Evolutionary conservation across 2,329 filamentous ascomycete genomes (phyloP), one percentile per base, ranked within the genome.

Genomic region (Fusarium caatingaense): DNA sequence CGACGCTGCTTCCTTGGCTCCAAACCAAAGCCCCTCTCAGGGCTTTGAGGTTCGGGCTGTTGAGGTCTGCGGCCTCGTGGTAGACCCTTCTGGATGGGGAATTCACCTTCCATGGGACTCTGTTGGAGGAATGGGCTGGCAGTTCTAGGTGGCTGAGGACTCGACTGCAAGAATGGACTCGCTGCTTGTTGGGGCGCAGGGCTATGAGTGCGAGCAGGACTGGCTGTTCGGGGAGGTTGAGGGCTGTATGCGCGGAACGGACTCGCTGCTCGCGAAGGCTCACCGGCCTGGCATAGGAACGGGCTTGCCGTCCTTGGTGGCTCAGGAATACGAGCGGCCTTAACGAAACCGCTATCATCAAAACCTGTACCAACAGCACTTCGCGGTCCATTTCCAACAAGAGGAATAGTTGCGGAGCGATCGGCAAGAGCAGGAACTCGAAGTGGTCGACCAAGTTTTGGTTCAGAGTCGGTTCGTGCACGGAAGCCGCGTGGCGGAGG

Each of bases 11-110:
- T 72, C 18, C 73, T 68, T 10, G 73, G 71, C 10, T 67, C 69
- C 8, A 73, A 50, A 13, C 73, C 73, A 44, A 60, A 71, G 1
- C 51, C 23, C 1, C 25, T 56, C 8, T 56, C 58, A 5, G 66
- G 56, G 1, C 56, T 62, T 2, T 37, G 47, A 1, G 51, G 60
- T 30, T 71, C 69, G 3, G 66, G 8, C 64, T 25, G 58, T 6
- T 44, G 64, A 3, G 73, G 74, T 21, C 65, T 73, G n/a, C 80
- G 77, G 3, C 80, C 80, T 27, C 80, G 74, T 3, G 79, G 80
- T 15, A 81, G 72, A 3, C 79, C 79, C 11, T 78, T 80, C 30
- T 72, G 74, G 8, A 77, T 49, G 4, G 79, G 78, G 21, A 80
- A 81, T 11, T 77, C 74, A 1, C 79, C 79, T 46, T 77, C 78